Percentiles rank a stretch among this genome's conserved stretches.
These are phyloP conservation scores for Galeopsis tetrahit DNA, from an alignment of 257 asterid species.

Conservation along the genomic window DNA sequence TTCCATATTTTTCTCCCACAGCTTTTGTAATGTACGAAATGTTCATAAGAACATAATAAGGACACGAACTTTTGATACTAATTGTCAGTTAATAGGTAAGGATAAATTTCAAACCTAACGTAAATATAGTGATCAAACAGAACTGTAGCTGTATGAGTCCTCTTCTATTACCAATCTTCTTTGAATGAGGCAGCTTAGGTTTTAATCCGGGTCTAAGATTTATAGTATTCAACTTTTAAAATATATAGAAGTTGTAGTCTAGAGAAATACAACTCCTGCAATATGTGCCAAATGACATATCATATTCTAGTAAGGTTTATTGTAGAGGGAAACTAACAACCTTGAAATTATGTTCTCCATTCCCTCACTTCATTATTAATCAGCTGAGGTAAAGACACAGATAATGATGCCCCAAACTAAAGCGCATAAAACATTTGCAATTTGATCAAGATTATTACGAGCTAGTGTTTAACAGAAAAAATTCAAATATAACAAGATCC, in stretches of 20 bases:
- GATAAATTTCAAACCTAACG: neutral
- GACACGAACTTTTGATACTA: neutral
- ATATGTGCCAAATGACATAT: neutral
- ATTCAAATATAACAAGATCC: conserved; percentile 18
- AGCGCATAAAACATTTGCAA: neutral
- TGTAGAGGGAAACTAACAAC: neutral
- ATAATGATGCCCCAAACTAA: neutral
- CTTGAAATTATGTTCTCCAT: neutral
- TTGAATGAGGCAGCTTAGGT: no score
- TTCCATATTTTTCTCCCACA: neutral
- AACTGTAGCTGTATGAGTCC: neutral
- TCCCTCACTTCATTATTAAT: neutral
- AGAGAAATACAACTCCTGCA: neutral
- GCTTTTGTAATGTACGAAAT: neutral
- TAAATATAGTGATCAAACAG: neutral
- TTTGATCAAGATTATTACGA: neutral
- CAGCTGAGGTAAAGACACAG: neutral
- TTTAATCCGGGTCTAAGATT: neutral
- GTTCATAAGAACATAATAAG: neutral
- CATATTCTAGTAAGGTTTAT: neutral
- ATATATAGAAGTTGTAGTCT: neutral
- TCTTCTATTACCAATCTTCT: no score
- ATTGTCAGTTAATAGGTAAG: neutral
- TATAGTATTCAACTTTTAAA: neutral
- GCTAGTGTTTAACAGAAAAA: neutral